Percentiles rank a stretch among this genome's conserved stretches.
Conservation (phyloP, 768 basidiomycete genomes). For the Kwoniella pini region DNA sequence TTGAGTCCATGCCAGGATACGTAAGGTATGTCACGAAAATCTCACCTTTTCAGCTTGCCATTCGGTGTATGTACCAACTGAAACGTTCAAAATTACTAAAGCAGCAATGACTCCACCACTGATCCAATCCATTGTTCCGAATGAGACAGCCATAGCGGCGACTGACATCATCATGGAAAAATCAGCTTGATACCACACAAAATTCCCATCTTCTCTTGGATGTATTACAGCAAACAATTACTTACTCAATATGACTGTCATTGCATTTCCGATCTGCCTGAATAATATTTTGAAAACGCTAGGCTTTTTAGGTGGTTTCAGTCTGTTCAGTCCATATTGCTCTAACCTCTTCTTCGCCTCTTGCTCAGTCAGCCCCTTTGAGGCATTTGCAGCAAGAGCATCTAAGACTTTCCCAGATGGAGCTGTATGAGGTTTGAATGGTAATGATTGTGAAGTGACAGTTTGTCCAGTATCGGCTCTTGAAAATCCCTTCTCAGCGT, state of each 20-base stretch:
- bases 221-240: background rate
- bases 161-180: slow-evolving; percentile 26
- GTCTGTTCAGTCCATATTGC: slow-evolving; percentile 52
- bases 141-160: slow-evolving; percentile 60
- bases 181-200: background rate
- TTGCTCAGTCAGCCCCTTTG: slow-evolving; percentile 43
- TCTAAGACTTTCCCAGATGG: slow-evolving; percentile 45
- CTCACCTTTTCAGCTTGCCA: slow-evolving; percentile 55
- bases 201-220: background rate
- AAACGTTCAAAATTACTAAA: slow-evolving; percentile 52
- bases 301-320: slow-evolving; percentile 49
- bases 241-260: slow-evolving; percentile 43
- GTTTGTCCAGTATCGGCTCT: slow-evolving; percentile 30
- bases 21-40: background rate
- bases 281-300: slow-evolving; percentile 44
- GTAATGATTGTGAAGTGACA: slow-evolving; percentile 30
- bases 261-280: slow-evolving; percentile 53
- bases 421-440: slow-evolving; percentile 46
- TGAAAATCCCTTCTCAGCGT: slow-evolving; percentile 16
- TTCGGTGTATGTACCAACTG: slow-evolving; percentile 53
- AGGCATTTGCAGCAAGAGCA: slow-evolving; percentile 39
- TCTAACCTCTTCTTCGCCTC: slow-evolving; percentile 39
- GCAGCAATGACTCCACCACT: slow-evolving; percentile 59
- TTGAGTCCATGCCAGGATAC: background rate
- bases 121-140: slow-evolving; percentile 63